Evolutionary conservation across 192 early-diverging fungal species (phyloP).

Genomic region (Dissophora globulifera): DNA sequence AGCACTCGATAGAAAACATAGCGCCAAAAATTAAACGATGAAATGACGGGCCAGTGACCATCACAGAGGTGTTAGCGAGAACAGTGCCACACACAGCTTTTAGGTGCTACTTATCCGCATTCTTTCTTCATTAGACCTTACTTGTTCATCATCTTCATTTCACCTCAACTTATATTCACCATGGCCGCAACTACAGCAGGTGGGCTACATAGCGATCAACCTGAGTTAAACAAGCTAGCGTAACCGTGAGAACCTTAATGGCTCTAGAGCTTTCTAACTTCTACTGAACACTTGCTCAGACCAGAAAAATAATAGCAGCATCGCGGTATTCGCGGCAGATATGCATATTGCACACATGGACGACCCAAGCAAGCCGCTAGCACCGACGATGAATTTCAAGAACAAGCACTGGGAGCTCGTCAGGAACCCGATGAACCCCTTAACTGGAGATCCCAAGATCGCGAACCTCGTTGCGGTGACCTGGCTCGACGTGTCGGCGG

Average conservation of each 20-base stretch:
- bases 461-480: constrained; percentile 4
- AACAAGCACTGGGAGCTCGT: constrained; percentile 15
- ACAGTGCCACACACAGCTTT: constrained; percentile 27
- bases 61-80: too few species aligned
- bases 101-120: too few species aligned
- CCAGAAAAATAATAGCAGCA: too few species aligned
- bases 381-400: background rate
- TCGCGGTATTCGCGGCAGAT: constrained; percentile 2
- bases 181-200: background rate
- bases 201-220: background rate
- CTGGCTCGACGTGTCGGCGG: constrained; percentile 20
- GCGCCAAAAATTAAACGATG: too few species aligned
- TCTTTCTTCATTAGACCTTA: too few species aligned
- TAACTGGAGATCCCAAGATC: constrained; percentile 1
- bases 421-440: background rate
- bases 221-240: too few species aligned
- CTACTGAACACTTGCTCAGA: too few species aligned
- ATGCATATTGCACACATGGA: constrained; percentile 20
- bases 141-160: too few species aligned
- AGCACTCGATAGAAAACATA: constrained; percentile 24
- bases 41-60: too few species aligned
- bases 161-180: too few species aligned
- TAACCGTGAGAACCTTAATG: too few species aligned
- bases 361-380: background rate
- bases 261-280: background rate